Conservation (phyloP, 2,329 filamentous ascomycete genomes). For the Stagonosporopsis vannaccii region DNA sequence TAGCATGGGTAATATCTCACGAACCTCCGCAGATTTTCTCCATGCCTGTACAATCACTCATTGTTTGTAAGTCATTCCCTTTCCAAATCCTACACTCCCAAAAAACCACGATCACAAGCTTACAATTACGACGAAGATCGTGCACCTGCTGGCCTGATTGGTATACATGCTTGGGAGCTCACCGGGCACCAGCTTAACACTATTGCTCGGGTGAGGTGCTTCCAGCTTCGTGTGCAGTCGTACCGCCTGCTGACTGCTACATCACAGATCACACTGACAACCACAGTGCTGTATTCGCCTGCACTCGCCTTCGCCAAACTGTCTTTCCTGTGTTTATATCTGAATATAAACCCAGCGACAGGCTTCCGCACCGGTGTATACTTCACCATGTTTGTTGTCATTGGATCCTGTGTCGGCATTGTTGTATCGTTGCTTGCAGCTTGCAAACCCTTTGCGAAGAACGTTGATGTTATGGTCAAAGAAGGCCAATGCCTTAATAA, state of each 20-base stretch:
- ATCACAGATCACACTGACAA: constrained; percentile 21
- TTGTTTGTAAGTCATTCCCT: constrained; percentile 15
- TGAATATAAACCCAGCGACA: constrained; percentile 11
- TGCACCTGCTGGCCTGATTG: constrained; percentile 20
- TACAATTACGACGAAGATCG: constrained; percentile 7
- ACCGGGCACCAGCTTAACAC: constrained; percentile 24
- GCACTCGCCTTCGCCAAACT: constrained; percentile 22
- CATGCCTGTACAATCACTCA: constrained; percentile 18
- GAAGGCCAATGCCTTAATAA: constrained; percentile 27
- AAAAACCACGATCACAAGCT: background rate
- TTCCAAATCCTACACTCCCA: background rate
- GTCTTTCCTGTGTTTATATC: constrained; percentile 26
- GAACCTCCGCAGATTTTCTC: background rate
- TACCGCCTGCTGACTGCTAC: background rate
- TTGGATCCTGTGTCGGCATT: constrained; percentile 24
- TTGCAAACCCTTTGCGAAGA: constrained; percentile 25
- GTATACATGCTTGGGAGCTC: constrained; percentile 24
- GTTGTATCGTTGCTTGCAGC: constrained; percentile 27
- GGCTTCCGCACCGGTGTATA: constrained; percentile 16
- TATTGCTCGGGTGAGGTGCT: constrained; percentile 5
- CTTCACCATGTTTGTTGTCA: constrained; percentile 27
- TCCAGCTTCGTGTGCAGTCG: background rate
- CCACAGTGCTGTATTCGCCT: constrained; percentile 23
- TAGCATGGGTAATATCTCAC: background rate
- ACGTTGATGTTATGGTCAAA: constrained; percentile 23